Conservation (phyloP, 2,329 filamentous ascomycete genomes). For the Penicillium janthinellum region DNA sequence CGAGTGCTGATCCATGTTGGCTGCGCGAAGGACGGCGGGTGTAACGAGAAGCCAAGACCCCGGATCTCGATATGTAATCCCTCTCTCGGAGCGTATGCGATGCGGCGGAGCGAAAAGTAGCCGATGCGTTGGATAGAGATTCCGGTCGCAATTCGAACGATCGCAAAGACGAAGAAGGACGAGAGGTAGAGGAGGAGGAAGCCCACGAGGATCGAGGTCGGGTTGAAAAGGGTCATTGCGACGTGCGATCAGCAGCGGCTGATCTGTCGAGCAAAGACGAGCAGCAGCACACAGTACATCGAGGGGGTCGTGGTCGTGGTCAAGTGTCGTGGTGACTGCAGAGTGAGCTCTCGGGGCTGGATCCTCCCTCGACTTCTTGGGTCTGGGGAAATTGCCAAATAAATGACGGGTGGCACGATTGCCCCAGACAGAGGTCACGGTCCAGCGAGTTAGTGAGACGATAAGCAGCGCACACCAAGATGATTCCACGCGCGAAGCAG, state of each 20-base stretch:
- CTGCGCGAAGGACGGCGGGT: slow-evolving; percentile 93
- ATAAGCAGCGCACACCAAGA: slow-evolving; percentile 12
- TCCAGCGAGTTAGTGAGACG: slow-evolving; percentile 5
- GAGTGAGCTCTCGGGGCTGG: slow-evolving; percentile 9
- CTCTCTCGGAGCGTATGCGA: slow-evolving; percentile 86
- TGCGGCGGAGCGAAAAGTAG: slow-evolving; percentile 85
- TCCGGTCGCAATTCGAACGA: slow-evolving; percentile 88
- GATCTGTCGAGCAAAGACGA: slow-evolving; percentile 30
- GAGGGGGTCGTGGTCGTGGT: slow-evolving; percentile 9
- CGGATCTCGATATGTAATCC: slow-evolving; percentile 88
- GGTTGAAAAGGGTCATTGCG: slow-evolving; percentile 54
- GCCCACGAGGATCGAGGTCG: slow-evolving; percentile 84
- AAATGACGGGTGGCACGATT: slow-evolving; percentile 8
- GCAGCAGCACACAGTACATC: slow-evolving; percentile 23
- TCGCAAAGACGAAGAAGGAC: slow-evolving; percentile 90
- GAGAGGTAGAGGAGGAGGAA: slow-evolving; percentile 83
- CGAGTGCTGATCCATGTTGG: slow-evolving; percentile 95
- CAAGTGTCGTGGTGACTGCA: slow-evolving; percentile 9
- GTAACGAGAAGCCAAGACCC: slow-evolving; percentile 81
- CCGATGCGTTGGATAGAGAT: slow-evolving; percentile 95
- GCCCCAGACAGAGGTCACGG: slow-evolving; percentile 10
- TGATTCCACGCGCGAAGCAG: slow-evolving; percentile 1
- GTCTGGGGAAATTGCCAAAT: slow-evolving; percentile 8
- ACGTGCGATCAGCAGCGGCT: slow-evolving; percentile 36
- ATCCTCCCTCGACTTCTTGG: slow-evolving; percentile 11